Percentiles rank a stretch among this genome's conserved stretches.
phyloP scores from a whole-genome alignment of 192 early-diverging fungal species.

The Coemansia sp. region DNA sequence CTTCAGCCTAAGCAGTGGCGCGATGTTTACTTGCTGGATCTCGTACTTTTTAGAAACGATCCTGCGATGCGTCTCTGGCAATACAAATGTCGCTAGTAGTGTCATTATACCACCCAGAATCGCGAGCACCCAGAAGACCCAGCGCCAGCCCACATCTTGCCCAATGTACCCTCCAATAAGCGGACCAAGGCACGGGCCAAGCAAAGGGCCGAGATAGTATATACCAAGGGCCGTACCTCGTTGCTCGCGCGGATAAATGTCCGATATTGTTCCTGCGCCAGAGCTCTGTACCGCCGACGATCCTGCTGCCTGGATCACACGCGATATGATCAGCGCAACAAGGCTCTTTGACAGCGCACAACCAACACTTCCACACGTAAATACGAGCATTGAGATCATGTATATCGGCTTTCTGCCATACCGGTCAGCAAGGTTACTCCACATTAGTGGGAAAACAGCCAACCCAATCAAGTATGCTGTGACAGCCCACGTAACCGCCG shows the following conservation, averaged over 20 bases:
- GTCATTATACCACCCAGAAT: slow-evolving; percentile 60
- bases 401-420: slow-evolving; percentile 57
- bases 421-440: slow-evolving; percentile 58
- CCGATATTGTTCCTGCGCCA: slow-evolving; percentile 58
- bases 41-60: slow-evolving; percentile 28
- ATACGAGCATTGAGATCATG: slow-evolving; percentile 47
- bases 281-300: slow-evolving; percentile 55
- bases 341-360: slow-evolving; percentile 49
- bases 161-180: slow-evolving; percentile 60
- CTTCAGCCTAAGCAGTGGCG: slow-evolving; percentile 19
- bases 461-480: slow-evolving; percentile 54
- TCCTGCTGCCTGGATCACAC: slow-evolving; percentile 55
- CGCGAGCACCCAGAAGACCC: slow-evolving; percentile 62
- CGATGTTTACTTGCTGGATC: slow-evolving; percentile 46
- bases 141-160: slow-evolving; percentile 57
- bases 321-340: slow-evolving; percentile 46
- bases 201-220: slow-evolving; percentile 56
- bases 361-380: slow-evolving; percentile 48
- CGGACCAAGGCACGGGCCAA: slow-evolving; percentile 59
- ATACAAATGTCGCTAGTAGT: slow-evolving; percentile 54
- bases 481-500: slow-evolving; percentile 50
- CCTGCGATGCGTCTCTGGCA: slow-evolving; percentile 63
- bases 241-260: slow-evolving; percentile 56
- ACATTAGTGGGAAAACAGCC: slow-evolving; percentile 59
- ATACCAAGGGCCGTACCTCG: slow-evolving; percentile 61